These are phyloP conservation scores for Hypoxylon cercidicola DNA, from an alignment of 495 filamentous ascomycete species.

Conservation along the genomic window DNA sequence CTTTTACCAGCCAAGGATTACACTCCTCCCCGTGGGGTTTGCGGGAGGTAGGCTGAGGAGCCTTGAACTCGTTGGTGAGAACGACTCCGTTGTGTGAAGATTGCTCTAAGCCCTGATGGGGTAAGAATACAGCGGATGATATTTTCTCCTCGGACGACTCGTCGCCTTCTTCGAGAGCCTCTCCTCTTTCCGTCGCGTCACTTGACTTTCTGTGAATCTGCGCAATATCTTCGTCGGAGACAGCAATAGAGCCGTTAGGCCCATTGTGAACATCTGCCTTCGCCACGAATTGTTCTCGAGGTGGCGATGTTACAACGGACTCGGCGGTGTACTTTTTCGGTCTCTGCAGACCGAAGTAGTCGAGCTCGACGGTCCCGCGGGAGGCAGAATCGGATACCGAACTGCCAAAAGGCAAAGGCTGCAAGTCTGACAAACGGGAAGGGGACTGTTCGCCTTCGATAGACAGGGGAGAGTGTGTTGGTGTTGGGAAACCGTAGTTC, in stretches of 20 bases:
- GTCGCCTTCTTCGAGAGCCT: conserved; percentile 73
- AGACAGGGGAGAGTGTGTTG: conserved; percentile 31
- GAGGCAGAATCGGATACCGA: conserved; percentile 12
- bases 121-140: conserved; percentile 91
- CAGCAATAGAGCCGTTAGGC: conserved; percentile 15
- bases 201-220: conserved; percentile 42
- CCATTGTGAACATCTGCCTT: conserved; percentile 9
- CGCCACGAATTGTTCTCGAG: conserved; percentile 9
- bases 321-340: conserved; percentile 21
- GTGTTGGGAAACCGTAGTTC: conserved; percentile 14
- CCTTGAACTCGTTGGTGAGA: conserved; percentile 43
- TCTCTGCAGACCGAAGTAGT: conserved; percentile 28
- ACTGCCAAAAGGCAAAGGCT: conserved; percentile 29
- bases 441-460: conserved; percentile 28
- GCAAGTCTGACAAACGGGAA: conserved; percentile 22
- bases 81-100: conserved; percentile 51
- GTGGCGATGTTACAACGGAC: conserved; percentile 15
- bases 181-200: conserved; percentile 47
- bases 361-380: conserved; percentile 15
- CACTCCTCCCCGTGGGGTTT: conserved; percentile 46
- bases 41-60: conserved; percentile 41
- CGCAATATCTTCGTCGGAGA: conserved; percentile 13
- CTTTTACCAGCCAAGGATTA: conserved; percentile 63
- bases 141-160: conserved; percentile 94
- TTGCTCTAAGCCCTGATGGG: conserved; percentile 76